These are phyloP conservation scores for Trichodelitschia bisporula DNA, from an alignment of 495 filamentous ascomycete species.

Conservation along the genomic window DNA sequence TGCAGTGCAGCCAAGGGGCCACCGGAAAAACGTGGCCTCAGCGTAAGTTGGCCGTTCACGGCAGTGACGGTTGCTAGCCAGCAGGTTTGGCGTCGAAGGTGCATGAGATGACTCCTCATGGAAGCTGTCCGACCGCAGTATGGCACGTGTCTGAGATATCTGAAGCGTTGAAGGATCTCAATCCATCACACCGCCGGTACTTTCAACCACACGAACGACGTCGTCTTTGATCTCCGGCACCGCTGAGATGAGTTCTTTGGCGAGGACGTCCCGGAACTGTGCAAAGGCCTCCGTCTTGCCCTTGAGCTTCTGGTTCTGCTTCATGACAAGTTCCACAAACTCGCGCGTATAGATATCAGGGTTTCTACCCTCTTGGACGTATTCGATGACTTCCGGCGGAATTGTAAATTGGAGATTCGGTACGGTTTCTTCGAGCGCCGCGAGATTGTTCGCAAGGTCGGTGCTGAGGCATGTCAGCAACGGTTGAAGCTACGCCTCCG, in stretches of 20 bases:
- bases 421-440: constrained; percentile 19
- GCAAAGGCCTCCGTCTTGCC: constrained; percentile 67
- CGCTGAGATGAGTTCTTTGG: constrained; percentile 47
- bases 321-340: constrained; percentile 77
- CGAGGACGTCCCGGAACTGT: constrained; percentile 58
- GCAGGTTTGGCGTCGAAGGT: too few species aligned
- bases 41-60: too few species aligned
- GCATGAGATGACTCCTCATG: too few species aligned
- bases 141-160: too few species aligned
- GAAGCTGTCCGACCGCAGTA: too few species aligned
- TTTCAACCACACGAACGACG: constrained; percentile 33
- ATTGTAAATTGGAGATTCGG: constrained; percentile 25
- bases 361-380: constrained; percentile 83
- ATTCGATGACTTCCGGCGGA: constrained; percentile 76
- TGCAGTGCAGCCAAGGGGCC: too few species aligned
- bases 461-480: constrained; percentile 2
- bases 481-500: not conserved
- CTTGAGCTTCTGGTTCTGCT: constrained; percentile 59
- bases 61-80: too few species aligned
- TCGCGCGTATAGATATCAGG: constrained; percentile 96
- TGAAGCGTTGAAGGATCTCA: too few species aligned
- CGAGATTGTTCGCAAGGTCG: constrained; percentile 18
- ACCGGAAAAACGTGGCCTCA: too few species aligned
- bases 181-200: constrained; percentile 19
- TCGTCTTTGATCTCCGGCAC: constrained; percentile 57